Evolutionary conservation across 176 grass and related monocot genomes (phyloP).

Genomic region (Eremochloa ophiuroides): DNA sequence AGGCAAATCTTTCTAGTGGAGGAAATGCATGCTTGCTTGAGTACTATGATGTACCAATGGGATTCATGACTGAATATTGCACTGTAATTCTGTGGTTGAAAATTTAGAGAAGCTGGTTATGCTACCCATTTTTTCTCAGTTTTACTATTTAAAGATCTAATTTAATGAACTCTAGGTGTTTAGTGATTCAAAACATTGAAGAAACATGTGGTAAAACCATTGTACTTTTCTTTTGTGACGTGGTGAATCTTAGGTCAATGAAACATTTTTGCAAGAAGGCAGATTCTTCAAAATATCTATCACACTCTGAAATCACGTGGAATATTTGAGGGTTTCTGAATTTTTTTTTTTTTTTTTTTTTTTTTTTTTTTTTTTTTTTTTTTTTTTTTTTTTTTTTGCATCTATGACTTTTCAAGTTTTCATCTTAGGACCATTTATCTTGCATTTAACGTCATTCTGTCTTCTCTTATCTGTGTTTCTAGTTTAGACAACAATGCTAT

Average conservation of each 20-base stretch:
- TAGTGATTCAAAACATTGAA: background rate
- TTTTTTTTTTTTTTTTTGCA: background rate
- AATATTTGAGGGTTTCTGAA: background rate
- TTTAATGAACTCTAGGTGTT: background rate
- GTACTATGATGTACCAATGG: background rate
- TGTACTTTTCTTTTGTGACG: background rate
- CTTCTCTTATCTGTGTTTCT: conserved; percentile 12
- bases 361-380: background rate
- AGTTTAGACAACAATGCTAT: background rate
- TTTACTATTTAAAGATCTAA: background rate
- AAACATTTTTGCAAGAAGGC: background rate
- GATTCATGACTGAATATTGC: background rate
- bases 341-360: background rate
- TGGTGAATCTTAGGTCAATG: background rate
- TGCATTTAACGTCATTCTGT: background rate
- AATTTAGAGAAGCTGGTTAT: background rate
- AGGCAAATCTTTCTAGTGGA: background rate
- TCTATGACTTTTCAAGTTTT: background rate
- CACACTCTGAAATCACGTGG: background rate
- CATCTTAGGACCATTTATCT: conserved; percentile 4
- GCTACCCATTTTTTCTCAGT: background rate
- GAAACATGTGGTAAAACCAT: background rate
- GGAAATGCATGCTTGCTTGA: background rate
- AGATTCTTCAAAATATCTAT: background rate
- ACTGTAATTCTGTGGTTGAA: conserved; percentile 1